Base-by-base conservation (phyloP, 768 basidiomycete species). In the Serpula lacrymans region DNA sequence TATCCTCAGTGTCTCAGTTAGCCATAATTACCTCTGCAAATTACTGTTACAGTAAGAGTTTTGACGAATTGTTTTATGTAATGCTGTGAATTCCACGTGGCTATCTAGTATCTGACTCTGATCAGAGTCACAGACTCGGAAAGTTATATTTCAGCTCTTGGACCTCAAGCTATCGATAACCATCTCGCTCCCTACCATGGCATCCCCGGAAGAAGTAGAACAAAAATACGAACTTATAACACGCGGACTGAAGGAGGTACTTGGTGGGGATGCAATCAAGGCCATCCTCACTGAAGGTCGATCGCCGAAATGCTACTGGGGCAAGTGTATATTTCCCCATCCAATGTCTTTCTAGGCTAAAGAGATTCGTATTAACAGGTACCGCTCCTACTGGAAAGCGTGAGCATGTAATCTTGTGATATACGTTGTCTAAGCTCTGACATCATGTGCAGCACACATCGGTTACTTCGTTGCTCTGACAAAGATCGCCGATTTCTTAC, bases 401-500 rank as follows among this genome's bases (percentile, higher is more conserved):
- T 97, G 62, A 66, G 89, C 66, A 8, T 46, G 9, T 6, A 26
- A 39, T 35, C 20, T 30, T 17, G 13, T 35, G 5, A 9, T 18
- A 18, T 24, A 8, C 25, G 42, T 34, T 16, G 45, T 43, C 23
- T 34, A 5, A 40, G 35, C 41, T 42, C 34, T 36, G 43, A 38
- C 17, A n/a, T 8, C 5, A 22, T 18, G 11, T 43, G 30, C 53
- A 98, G 95, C 95, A 6, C 96, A 98, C 55, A 85, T 98, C 43
- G 96, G 90, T 5, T 99, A 99, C 73, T 95, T 96, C 59, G 95
- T 95, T 0, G 82, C 96, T 2, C 67, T 98, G 46, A 83, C 80
- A 17, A 99, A 99, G 72, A 89, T 99, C 42, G 91, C 93, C 7
- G 95, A 98, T 68, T 98, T 99, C 64, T 66, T 98, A 31, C 75